Conservation (phyloP, 2,329 filamentous ascomycete genomes). For the Apiospora arundinis region DNA sequence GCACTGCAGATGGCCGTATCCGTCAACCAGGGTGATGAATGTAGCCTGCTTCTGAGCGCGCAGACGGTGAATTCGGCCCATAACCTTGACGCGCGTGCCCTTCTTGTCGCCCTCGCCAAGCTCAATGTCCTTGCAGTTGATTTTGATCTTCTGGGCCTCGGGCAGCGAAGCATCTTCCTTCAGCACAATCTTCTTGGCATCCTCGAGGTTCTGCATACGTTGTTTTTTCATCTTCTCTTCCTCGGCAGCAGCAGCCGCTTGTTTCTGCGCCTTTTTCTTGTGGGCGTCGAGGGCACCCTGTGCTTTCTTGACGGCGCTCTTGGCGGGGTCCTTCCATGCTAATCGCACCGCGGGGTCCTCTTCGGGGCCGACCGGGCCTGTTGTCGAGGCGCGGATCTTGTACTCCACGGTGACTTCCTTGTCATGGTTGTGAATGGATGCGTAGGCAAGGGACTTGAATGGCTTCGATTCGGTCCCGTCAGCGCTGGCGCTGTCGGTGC, state of each 20-base stretch:
- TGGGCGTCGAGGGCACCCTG: constrained; percentile 75
- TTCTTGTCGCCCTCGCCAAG: constrained; percentile 63
- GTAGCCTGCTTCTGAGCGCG: constrained; percentile 83
- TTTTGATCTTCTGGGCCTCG: constrained; percentile 75
- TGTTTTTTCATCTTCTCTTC: constrained; percentile 77
- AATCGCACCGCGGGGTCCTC: constrained; percentile 69
- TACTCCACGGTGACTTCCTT: constrained; percentile 62
- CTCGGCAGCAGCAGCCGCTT: constrained; percentile 73
- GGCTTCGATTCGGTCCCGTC: constrained; percentile 75
- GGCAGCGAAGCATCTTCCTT: constrained; percentile 78
- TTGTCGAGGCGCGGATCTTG: constrained; percentile 71
- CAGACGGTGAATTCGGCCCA: constrained; percentile 82
- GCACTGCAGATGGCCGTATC: constrained; percentile 85
- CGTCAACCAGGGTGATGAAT: constrained; percentile 86
- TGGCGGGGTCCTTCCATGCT: constrained; percentile 82
- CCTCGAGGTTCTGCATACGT: constrained; percentile 73
- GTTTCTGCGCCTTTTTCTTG: constrained; percentile 85
- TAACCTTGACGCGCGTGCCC: constrained; percentile 79
- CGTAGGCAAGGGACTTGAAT: constrained; percentile 81
- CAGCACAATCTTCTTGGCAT: constrained; percentile 79
- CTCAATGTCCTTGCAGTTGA: constrained; percentile 71
- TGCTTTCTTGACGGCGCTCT: constrained; percentile 86
- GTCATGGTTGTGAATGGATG: constrained; percentile 74
- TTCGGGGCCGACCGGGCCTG: constrained; percentile 63
- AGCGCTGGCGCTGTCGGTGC: constrained; percentile 71